Base-by-base conservation (phyloP, 2,329 filamentous ascomycete species). In the Chaetomiaceae sp. region DNA sequence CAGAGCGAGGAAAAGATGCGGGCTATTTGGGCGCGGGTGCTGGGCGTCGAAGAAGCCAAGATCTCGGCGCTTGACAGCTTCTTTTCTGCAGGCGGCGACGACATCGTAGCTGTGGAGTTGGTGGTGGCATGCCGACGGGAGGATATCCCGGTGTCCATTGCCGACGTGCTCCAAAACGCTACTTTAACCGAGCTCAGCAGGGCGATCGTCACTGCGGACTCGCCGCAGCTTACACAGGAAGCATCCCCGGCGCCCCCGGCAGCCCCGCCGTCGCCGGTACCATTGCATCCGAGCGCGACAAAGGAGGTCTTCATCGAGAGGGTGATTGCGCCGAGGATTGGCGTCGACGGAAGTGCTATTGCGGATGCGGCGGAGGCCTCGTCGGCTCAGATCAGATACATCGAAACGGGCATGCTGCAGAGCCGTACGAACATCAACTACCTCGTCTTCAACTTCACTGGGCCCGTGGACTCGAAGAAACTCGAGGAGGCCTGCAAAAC, bases 321-420 rank as follows among this genome's bases (percentile, higher is more conserved):
- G 3, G 57, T 68, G 4, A 63, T 75, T 7, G 68, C 65, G 0
- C 67, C 71, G 0, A 68, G 68, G 46, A 58, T 76, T 1, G 67
- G 67, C 0, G 65, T 71, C 1, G 63, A 71, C 10, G 61, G 60
- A 1, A 63, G 64, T 7, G 62, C 68, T 4, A 68, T 78, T 38
- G 64, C 69, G 14, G 74, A 77, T 44, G 67, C 73, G 0, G 64
- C 71, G 1, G 71, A 75, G 45, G 72, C 74, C 0, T 70, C 74
- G 0, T 62, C 71, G 0, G 63, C 71, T 1, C 74, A 78, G 56
- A 65, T 72, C 2, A 67, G 67, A 18, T 68, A 64, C 48, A 66
- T 78, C 24, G 74, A 78, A 57, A 61, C 73, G 1, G 69, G 65
- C 6, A 68, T 76, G 60, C 65, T 72, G 6, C 63, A 60, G 14